Conservation (phyloP, 768 basidiomycete genomes). For the Gymnopilus junonius region DNA sequence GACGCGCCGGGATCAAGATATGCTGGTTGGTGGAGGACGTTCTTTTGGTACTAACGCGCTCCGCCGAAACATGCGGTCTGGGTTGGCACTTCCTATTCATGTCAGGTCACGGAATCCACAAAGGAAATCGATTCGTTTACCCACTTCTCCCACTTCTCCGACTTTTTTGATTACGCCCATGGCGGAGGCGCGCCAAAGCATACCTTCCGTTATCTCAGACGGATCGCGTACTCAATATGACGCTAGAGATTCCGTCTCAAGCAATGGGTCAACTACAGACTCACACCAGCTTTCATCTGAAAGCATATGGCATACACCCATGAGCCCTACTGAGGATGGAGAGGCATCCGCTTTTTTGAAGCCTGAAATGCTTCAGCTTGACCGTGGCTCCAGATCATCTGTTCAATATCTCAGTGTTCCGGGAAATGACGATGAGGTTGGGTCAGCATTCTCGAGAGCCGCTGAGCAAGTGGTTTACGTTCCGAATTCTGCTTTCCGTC, state of each 20-base stretch:
- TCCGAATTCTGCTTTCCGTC: slow-evolving; percentile 1
- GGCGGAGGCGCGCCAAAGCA: not conserved
- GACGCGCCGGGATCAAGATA: not conserved
- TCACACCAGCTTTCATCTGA: not conserved
- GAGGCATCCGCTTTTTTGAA: not conserved
- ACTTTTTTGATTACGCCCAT: not conserved
- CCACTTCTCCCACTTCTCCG: not conserved
- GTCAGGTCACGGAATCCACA: not conserved
- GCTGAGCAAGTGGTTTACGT: too few species aligned
- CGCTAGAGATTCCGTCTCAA: not conserved
- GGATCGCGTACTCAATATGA: not conserved
- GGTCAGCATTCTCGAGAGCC: not conserved
- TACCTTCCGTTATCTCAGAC: not conserved
- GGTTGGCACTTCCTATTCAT: not conserved
- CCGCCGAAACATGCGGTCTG: not conserved
- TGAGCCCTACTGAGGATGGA: not conserved
- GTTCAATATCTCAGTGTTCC: not conserved
- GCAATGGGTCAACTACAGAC: not conserved
- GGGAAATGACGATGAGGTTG: not conserved
- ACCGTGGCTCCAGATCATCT: not conserved
- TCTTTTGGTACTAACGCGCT: not conserved
- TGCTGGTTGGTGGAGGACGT: not conserved
- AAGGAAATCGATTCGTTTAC: not conserved
- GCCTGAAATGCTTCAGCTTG: not conserved
- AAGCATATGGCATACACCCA: too few species aligned